Base-by-base conservation (phyloP, 805 yeast species). In the Zygotorulaspora chibaensis region DNA sequence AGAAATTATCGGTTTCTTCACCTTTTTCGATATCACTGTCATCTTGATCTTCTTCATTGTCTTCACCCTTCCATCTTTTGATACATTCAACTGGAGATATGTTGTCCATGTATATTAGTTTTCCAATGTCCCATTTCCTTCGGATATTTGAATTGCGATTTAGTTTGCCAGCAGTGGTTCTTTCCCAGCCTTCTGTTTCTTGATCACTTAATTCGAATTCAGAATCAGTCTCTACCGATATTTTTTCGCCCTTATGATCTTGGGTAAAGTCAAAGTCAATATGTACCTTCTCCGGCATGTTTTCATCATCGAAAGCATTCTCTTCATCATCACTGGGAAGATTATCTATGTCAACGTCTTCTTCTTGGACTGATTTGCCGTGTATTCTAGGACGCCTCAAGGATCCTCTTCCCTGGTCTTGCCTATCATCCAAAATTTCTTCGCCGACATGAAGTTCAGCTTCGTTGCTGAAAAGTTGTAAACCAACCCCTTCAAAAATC, bases 101-200 rank as follows among this genome's bases (percentile, higher is more conserved):
- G 54, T 87, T 84, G 46, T 83, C 81, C 78, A 85, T 74, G 64
- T 93, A 91, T 3, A 93, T 70, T 45, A 91, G 69, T 59, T 85
- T 87, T 55, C 83, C 81, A 50, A 91, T 79, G 63, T 91, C 87
- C 90, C 95, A 87, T 47, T 70, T 72, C 66, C 73, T 77, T 56
- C 68, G 73, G 37, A 53, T 57, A 60, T 66, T 70, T 47, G 68
- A 60, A 4, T 76, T 53, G n/a, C 83, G 77, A 50, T 77, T 71
- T 47, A 86, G 70, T 55, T 75, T 81, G 3, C 79, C 62, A 1
- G 96, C 96, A 33, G 84, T 71, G 9, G 51, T 25, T 30, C 61
- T 52, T 39, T 62, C 62, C 67, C 73, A 71, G 11, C 51, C 47
- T 15, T 62, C 68, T 5, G 61, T 67, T 34, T 61, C 69, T 8